Evolutionary conservation across 2,329 filamentous ascomycete genomes (phyloP).

Genomic region (Cylindrodendrum hubeiense): DNA sequence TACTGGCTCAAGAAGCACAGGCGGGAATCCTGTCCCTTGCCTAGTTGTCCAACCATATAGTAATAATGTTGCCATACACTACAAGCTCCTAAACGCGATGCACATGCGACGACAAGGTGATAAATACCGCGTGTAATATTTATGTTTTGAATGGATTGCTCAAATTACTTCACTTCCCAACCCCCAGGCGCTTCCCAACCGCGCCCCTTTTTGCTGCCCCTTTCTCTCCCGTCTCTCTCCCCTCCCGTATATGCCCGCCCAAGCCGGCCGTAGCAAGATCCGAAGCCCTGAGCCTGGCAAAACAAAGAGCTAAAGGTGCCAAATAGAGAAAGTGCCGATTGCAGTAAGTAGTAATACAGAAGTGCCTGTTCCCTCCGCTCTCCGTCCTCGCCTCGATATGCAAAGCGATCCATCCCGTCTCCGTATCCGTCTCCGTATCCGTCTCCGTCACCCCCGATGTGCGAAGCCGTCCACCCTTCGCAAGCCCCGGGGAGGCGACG

Average conservation of each 20-base stretch:
- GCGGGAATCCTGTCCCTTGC: not conserved
- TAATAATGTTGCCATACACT: not conserved
- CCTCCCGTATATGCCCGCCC: conserved; percentile 3
- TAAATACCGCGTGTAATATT: conserved; percentile 13
- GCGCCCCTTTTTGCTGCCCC: conserved; percentile 12
- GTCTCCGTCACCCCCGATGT: not conserved
- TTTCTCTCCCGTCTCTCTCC: no score
- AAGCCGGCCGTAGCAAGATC: not conserved
- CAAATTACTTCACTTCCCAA: conserved; percentile 23
- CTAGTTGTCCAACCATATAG: not conserved
- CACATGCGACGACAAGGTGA: not conserved
- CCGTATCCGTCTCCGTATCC: not conserved
- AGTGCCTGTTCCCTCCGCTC: conserved; percentile 5
- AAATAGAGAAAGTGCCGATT: conserved; percentile 14
- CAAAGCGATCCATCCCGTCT: no score
- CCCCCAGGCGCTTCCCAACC: conserved; percentile 1
- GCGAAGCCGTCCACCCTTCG: not conserved
- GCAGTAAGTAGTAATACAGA: conserved; percentile 21
- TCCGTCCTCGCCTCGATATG: not conserved
- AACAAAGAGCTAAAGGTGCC: conserved; percentile 8
- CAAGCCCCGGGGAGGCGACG: not conserved
- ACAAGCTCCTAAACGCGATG: not conserved
- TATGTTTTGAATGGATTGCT: conserved; percentile 22
- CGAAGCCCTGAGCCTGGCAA: not conserved
- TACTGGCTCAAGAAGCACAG: not conserved